phyloP scores from a whole-genome alignment of 2,329 filamentous ascomycete genomes.

The Ampelomyces quisqualis region DNA sequence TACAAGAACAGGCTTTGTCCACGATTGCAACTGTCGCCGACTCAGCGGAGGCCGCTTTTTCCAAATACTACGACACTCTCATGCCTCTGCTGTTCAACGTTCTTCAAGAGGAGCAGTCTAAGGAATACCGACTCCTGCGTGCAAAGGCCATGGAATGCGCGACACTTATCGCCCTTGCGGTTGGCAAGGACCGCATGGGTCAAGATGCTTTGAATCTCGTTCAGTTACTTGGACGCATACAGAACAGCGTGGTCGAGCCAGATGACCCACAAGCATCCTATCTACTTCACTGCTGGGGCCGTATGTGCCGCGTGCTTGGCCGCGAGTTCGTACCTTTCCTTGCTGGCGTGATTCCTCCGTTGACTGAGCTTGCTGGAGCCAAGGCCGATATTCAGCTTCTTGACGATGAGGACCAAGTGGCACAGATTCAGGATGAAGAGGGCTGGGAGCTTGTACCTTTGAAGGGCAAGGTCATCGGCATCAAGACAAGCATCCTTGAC shows the following conservation, averaged over 20 bases:
- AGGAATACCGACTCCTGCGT: constrained; percentile 85
- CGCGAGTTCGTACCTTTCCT: constrained; percentile 91
- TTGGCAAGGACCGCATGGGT: constrained; percentile 89
- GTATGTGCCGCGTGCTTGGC: constrained; percentile 94
- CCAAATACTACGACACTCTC: constrained; percentile 90
- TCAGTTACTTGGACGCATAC: constrained; percentile 81
- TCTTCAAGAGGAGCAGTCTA: constrained; percentile 83
- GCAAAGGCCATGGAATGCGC: constrained; percentile 99
- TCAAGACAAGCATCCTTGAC: constrained; percentile 93
- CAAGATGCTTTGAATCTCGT: constrained; percentile 84
- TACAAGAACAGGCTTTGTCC: constrained; percentile 95
- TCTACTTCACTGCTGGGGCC: constrained; percentile 97
- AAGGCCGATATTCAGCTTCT: constrained; percentile 97
- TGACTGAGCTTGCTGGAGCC: constrained; percentile 85
- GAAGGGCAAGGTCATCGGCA: constrained; percentile 97
- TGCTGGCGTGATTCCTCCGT: constrained; percentile 87
- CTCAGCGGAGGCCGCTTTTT: constrained; percentile 91
- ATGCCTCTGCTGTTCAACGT: constrained; percentile 95
- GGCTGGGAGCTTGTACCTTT: constrained; percentile 97
- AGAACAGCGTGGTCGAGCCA: constrained; percentile 75
- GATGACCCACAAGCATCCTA: constrained; percentile 97
- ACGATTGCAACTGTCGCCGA: constrained; percentile 99
- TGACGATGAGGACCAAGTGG: constrained; percentile 91
- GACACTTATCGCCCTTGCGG: constrained; percentile 90
- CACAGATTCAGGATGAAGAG: constrained; percentile 89